Conservation (phyloP, 2,329 filamentous ascomycete species). For the Chrysoporthe austroafricana region DNA sequence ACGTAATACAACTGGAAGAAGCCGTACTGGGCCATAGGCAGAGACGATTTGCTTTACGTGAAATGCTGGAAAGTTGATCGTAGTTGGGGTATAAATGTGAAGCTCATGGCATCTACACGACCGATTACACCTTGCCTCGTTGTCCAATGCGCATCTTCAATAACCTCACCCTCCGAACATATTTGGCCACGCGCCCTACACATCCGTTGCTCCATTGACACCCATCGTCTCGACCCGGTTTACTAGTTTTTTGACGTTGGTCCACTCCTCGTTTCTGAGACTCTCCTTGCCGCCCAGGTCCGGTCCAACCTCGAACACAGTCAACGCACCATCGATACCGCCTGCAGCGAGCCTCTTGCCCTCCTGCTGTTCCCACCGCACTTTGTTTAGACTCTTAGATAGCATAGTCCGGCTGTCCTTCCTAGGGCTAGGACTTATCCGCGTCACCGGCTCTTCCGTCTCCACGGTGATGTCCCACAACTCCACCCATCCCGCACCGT, state of each 20-base stretch:
- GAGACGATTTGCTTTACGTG: background rate
- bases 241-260: constrained; percentile 87
- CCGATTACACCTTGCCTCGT: constrained; percentile 5
- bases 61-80: background rate
- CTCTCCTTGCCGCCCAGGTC: constrained; percentile 84
- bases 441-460: constrained; percentile 87
- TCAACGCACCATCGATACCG: constrained; percentile 87
- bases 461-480: constrained; percentile 94
- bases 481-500: constrained; percentile 89
- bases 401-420: constrained; percentile 70
- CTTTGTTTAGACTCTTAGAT: constrained; percentile 87
- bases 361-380: constrained; percentile 91
- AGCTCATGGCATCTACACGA: constrained; percentile 25
- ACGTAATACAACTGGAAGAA: background rate
- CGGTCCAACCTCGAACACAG: constrained; percentile 87
- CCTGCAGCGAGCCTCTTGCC: constrained; percentile 87
- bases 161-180: constrained; percentile 12
- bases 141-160: constrained; percentile 19
- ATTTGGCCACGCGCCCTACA: constrained; percentile 33
- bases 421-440: constrained; percentile 71
- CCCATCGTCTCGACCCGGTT: constrained; percentile 71
- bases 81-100: constrained; percentile 26
- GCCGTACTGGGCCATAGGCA: too few relatives aligned
- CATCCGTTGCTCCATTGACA: constrained; percentile 51
- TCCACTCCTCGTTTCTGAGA: constrained; percentile 87